These are phyloP conservation scores for Mimosa pudica DNA, from an alignment of 306 rosid species.

Conservation along the genomic window DNA sequence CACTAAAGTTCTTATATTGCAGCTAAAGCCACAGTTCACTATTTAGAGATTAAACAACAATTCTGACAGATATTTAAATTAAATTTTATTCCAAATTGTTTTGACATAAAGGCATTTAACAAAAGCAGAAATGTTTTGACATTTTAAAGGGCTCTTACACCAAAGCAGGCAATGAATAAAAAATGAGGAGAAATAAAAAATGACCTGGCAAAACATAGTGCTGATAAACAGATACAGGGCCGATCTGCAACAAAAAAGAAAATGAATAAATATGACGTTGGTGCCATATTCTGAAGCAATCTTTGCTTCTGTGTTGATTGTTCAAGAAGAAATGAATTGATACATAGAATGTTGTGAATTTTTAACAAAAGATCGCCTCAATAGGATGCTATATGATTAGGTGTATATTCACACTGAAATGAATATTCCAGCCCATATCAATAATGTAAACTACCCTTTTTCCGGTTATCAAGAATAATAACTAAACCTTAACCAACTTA, in stretches of 20 bases:
- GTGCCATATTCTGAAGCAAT: neutral
- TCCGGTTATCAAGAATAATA: neutral
- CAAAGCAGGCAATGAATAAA: constrained; percentile 10
- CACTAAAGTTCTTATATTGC: neutral
- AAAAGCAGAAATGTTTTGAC: neutral
- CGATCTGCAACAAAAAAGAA: constrained; percentile 55
- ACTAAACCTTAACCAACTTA: neutral
- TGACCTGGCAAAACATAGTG: constrained; percentile 56
- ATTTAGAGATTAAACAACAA: constrained; percentile 4
- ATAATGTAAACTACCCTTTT: neutral
- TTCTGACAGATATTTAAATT: neutral
- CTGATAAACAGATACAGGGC: constrained; percentile 53
- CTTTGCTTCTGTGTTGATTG: neutral
- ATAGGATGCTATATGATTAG: neutral
- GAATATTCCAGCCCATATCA: neutral
- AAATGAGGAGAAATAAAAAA: constrained; percentile 28
- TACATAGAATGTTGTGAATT: neutral
- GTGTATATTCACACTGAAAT: neutral
- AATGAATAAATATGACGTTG: constrained; percentile 23
- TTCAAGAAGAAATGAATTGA: neutral
- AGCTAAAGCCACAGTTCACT: constrained; percentile 1
- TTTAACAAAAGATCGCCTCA: neutral
- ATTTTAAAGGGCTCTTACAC: constrained; percentile 17
- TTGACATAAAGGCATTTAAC: neutral
- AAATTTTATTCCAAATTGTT: neutral